Base-by-base conservation (phyloP, 306 rosid genomes). In the Astragalus glycyphyllos region DNA sequence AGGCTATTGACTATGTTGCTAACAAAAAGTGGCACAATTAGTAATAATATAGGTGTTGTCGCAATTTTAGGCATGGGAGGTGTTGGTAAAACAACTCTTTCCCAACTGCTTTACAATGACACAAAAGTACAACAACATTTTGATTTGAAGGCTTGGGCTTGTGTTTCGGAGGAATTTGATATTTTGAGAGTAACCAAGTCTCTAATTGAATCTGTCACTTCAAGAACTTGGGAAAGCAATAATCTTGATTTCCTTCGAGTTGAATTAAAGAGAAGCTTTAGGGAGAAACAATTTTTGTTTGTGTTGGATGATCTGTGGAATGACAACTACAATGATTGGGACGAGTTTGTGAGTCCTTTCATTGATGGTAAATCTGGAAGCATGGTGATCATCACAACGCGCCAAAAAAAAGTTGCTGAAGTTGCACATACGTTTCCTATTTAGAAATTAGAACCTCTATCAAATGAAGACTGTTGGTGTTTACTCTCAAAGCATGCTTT, bases 21-120 rank as follows among this genome's bases (percentile, higher is more conserved):
- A 3, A 4, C 49, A 45, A 1, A 11, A 4, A 11, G 49, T 45
- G 49, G 1, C 14, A 12, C 12, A 0, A 41, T 4, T 12, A 8
- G 0, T 2, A 45, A 53, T 38, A 11, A 37, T 44, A 58, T 71
- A 14, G 68, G 49, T 1, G 59, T 71, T 8, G 8, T 71, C 16
- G 15, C 76, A 15, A 71, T 71, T 58, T 41, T 49, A 1, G 77
- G 56, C 7, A 61, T 72, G 49, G 65, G 65, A 0, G 65, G 65
- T 13, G 8, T 59, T 0, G 65, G 65, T 0, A 59, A 59, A 59
- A 59, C 31, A 0, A 59, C 65, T 13, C 47, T 50, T 26, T 38
- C 60, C 2, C 60, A 55, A 55, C 16, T 26, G 3, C 38, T 55
- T 55, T 55, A 55, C 6, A 16, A 61, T 9, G 13, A 37, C 16